These are phyloP conservation scores for Fusarium sp. DNA, from an alignment of 2,329 filamentous ascomycete genomes.

Conservation along the genomic window DNA sequence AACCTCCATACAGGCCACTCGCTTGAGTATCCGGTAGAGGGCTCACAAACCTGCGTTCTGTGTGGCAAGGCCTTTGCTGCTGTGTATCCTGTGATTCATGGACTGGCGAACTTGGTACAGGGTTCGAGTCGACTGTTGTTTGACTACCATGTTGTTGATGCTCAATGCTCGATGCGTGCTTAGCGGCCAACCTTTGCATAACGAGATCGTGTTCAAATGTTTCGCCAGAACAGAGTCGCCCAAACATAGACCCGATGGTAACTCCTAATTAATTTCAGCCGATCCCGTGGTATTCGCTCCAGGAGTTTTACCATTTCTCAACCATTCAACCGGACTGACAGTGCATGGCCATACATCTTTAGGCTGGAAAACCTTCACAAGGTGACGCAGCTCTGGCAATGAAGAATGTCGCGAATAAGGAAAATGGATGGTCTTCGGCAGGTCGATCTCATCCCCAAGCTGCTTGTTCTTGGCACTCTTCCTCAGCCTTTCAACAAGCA, in stretches of 20 bases:
- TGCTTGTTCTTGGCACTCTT: neutral
- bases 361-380: slow-evolving; percentile 77
- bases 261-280: slow-evolving; percentile 54
- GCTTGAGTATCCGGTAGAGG: slow-evolving; percentile 26
- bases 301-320: slow-evolving; percentile 58
- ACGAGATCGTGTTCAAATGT: slow-evolving; percentile 74
- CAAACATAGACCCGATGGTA: slow-evolving; percentile 79
- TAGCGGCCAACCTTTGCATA: slow-evolving; percentile 60
- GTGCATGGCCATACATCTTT: slow-evolving; percentile 88
- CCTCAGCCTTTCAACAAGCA: slow-evolving; percentile 30
- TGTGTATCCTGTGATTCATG: neutral
- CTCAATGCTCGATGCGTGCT: neutral
- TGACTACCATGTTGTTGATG: slow-evolving; percentile 32
- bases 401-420: slow-evolving; percentile 93
- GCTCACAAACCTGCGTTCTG: neutral
- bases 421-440: slow-evolving; percentile 69
- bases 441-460: slow-evolving; percentile 9
- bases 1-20: neutral
- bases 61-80: neutral
- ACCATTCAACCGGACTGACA: slow-evolving; percentile 74
- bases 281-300: neutral
- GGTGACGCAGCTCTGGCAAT: slow-evolving; percentile 79
- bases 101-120: slow-evolving; percentile 16
- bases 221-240: slow-evolving; percentile 71
- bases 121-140: slow-evolving; percentile 23